Percentiles rank a stretch among this genome's conserved stretches.
phyloP scores from a whole-genome alignment of 1,139 yeast species.

The Entelexis paramagnoliae region DNA sequence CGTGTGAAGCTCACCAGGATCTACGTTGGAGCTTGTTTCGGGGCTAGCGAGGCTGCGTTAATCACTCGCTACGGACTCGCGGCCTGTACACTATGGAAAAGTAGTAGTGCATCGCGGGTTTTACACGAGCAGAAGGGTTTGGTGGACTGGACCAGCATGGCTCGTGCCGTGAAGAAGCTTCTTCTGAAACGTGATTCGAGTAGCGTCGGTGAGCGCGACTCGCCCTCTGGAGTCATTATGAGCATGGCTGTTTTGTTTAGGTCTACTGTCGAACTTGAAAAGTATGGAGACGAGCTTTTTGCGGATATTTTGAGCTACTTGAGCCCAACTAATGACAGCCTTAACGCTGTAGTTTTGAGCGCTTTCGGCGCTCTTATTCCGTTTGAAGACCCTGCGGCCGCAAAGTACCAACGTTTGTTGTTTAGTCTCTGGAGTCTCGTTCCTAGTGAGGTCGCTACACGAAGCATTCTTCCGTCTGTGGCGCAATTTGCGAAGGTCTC shows the following conservation, averaged over 20 bases:
- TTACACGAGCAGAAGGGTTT: constrained; percentile 21
- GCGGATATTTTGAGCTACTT: constrained; percentile 14
- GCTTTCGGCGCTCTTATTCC: constrained; percentile 14
- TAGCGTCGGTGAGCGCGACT: not conserved
- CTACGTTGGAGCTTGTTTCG: constrained; percentile 61
- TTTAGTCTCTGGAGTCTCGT: constrained; percentile 13
- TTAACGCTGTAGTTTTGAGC: constrained; percentile 6
- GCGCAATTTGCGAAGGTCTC: constrained; percentile 11
- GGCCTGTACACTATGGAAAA: constrained; percentile 37
- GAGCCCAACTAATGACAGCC: constrained; percentile 12
- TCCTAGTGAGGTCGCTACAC: constrained; percentile 8
- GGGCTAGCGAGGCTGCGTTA: constrained; percentile 64
- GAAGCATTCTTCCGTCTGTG: constrained; percentile 10
- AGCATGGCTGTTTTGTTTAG: constrained; percentile 14
- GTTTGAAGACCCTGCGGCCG: constrained; percentile 1
- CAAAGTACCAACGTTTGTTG: not conserved
- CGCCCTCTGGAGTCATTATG: constrained; percentile 7
- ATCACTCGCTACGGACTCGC: constrained; percentile 56
- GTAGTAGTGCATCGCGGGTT: constrained; percentile 20
- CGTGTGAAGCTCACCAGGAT: constrained; percentile 57
- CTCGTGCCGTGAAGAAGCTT: constrained; percentile 17
- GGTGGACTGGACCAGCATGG: constrained; percentile 27
- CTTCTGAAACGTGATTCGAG: constrained; percentile 3
- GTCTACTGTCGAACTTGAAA: not conserved
- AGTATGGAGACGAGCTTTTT: not conserved